Base-by-base conservation (phyloP, 257 asterid genomes). In the Solanum chilense region DNA sequence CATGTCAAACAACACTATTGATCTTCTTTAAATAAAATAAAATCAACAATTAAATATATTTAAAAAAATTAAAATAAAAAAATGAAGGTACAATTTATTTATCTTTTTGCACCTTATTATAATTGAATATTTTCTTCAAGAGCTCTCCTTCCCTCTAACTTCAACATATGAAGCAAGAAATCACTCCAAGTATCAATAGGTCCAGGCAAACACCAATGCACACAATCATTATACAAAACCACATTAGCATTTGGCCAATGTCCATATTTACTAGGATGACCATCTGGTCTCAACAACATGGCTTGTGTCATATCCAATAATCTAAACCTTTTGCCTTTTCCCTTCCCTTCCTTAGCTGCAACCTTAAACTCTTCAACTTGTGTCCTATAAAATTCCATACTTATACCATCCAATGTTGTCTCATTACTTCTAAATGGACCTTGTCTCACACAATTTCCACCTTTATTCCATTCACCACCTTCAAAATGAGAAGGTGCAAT, bases 101-200 rank as follows among this genome's bases (percentile, higher is more conserved):
- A 16, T 16, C 18, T 9, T 8, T 31, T 44, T 5, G 7, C 49
- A n/a, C 85, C 68, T 80, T 80, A 29, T 31, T 80, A 27, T 8
- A 84, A 10, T 27, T 42, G 88, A 42, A 87, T 87, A 68, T 87
- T 91, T 39, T 92, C 94, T 69, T 49, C 81, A 87, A 82, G 88
- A 1, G 85, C 71, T 49, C 82, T 88, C 33, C 91, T 83, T 27
- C 91, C 92, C 85, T 94, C 96, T 88, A 90, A 73, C 87, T 94
- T 94, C 25, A 93, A 52, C 92, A 90, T 88, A 81, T 94, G 94
- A 49, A 87, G 88, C 91, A 94, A 66, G 86, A 92, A 86, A 82
- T 92, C 94, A 64, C 94, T 95, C 97, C 96, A 94, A 37, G 90
- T 23, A 92, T 94, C 97, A 85, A 94, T 92, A n/a, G 96, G 96